Conservation (phyloP, 163 green algal genomes). For the Smithsoniella earleae region DNA sequence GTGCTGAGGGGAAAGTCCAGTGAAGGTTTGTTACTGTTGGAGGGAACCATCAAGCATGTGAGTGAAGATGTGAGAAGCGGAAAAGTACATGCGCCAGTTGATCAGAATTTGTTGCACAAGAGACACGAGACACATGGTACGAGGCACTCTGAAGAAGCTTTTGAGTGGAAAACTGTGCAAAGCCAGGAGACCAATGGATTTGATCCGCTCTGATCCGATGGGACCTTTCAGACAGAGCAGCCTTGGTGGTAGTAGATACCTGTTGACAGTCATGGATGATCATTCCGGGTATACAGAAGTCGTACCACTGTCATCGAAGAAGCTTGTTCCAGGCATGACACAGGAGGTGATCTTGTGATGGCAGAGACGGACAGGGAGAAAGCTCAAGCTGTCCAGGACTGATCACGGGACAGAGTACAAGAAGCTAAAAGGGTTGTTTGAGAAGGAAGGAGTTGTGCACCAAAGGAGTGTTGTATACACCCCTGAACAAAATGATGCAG, state of each 20-base stretch:
- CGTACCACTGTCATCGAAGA: background rate
- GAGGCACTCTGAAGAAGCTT: no score
- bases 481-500: background rate
- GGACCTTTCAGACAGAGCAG: background rate
- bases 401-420: background rate
- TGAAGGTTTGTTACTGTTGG: no score
- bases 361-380: background rate
- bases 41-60: no score
- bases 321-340: background rate
- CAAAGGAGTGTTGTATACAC: constrained; percentile 12
- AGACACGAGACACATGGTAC: no score
- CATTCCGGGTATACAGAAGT: background rate
- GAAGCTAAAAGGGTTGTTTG: background rate
- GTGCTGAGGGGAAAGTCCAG: no score
- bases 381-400: background rate
- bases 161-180: no score
- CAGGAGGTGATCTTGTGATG: background rate
- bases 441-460: background rate
- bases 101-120: no score
- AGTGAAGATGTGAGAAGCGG: no score
- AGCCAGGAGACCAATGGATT: background rate
- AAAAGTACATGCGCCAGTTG: no score
- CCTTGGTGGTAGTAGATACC: background rate
- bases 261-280: background rate
- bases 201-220: background rate